These are phyloP conservation scores for Solanum dulcamara DNA, from an alignment of 257 asterid genomes.

Conservation along the genomic window DNA sequence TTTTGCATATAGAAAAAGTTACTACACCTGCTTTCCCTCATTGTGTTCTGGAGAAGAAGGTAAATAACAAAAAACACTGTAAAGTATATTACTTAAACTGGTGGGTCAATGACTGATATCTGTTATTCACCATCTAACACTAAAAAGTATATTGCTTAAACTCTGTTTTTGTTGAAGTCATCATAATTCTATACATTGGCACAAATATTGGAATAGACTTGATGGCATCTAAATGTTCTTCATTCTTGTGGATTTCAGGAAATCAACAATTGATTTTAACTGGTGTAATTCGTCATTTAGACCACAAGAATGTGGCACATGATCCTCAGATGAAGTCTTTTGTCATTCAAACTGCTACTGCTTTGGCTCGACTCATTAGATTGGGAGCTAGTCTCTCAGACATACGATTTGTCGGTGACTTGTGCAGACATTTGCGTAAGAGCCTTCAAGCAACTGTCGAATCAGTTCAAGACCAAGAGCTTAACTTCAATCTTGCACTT, in stretches of 20 bases:
- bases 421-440: constrained; percentile 86
- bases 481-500: constrained; percentile 43
- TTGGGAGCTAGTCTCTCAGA: constrained; percentile 53
- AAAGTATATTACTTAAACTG: neutral
- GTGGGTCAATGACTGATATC: neutral
- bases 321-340: constrained; percentile 68
- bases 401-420: constrained; percentile 80
- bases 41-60: neutral
- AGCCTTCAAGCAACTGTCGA: constrained; percentile 84
- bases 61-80: neutral
- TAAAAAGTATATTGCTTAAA: neutral
- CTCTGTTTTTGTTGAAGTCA: neutral
- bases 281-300: constrained; percentile 82
- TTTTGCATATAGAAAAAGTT: neutral
- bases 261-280: constrained; percentile 58
- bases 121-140: neutral
- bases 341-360: constrained; percentile 64
- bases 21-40: neutral
- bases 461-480: constrained; percentile 57
- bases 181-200: neutral
- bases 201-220: neutral
- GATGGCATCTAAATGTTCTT: neutral
- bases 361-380: constrained; percentile 76
- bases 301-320: constrained; percentile 75
- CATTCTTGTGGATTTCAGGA: constrained; percentile 32